Evolutionary conservation across 768 basidiomycete species (phyloP), one percentile per base, ranked within the genome.

Genomic region (Crepidotus variabilis): DNA sequence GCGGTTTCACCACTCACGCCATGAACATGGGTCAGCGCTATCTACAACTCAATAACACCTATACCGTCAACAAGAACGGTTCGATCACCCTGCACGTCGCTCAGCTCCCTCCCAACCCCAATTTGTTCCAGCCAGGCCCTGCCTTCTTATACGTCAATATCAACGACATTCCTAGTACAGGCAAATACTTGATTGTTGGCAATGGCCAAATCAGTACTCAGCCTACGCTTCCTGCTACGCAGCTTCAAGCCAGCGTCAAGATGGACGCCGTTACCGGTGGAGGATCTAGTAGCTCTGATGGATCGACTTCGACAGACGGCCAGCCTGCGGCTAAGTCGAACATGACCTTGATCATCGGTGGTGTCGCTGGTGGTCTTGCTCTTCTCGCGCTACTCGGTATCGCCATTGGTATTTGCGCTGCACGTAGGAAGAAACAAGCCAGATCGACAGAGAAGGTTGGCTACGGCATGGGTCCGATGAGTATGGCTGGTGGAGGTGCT

Each of bases 21-120:
- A 89, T 91, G 88, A 91, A 90, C 74, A 92, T 91, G 88, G 89
- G 89, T 0, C 90, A 93, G 69, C 80, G 94, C 3, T 80, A 79
- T 55, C 63, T 95, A 57, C 86, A 95, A 72, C 83, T 97, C 55
- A 87, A 94, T 69, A 88, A 82, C 64, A 90, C 94, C 1, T 96
- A 86, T 74, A 88, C 84, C 0, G 88, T 93, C 54, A 83, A 90
- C 67, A 71, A 66, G 21, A 84, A 94, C 60, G 88, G 90, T 20
- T 83, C 86, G 16, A 86, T 92, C 62, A 82, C 80, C 7, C 73
- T 97, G 3, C 87, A 95, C 69, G 88, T 92, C 46, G 73, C 88
- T 0, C 94, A 95, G 67, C 79, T 85, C 7, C 92, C 92, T 0
- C 90, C 92, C 0, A 93, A 90, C 71, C 75, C 94, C 8, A 88